Percentiles rank a stretch among this genome's conserved stretches.
Evolutionary conservation across 768 basidiomycete genomes (phyloP).

Genomic region (Tubosaeta sp.): DNA sequence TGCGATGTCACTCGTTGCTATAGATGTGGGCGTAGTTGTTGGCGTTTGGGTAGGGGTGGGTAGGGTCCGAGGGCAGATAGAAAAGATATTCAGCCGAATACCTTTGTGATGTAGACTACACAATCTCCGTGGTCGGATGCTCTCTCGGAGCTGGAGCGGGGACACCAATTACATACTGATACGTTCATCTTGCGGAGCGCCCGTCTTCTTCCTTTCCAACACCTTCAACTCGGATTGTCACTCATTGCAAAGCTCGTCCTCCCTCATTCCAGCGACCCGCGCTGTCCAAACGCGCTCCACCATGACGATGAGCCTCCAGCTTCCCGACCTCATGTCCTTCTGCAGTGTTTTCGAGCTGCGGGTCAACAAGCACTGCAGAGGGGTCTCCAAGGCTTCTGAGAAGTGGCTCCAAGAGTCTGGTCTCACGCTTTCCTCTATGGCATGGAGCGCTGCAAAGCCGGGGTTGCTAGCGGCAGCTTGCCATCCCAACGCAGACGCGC

Average conservation of each 20-base stretch:
- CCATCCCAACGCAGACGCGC: constrained; percentile 52
- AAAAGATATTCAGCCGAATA: constrained; percentile 15
- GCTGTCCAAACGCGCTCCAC: constrained; percentile 4
- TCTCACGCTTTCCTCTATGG: constrained; percentile 16
- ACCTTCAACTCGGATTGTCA: neutral
- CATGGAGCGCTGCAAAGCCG: constrained; percentile 32
- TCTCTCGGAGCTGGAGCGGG: constrained; percentile 18
- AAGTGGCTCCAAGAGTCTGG: constrained; percentile 24
- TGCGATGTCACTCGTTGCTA: constrained; percentile 57
- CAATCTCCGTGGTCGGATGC: neutral
- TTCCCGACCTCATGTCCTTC: constrained; percentile 25
- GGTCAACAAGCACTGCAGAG: constrained; percentile 26
- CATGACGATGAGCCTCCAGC: constrained; percentile 26
- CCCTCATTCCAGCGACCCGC: neutral
- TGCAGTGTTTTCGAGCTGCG: constrained; percentile 26
- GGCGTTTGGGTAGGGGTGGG: constrained; percentile 21
- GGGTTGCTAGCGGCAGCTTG: constrained; percentile 58
- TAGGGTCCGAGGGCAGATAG: constrained; percentile 21
- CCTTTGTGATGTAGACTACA: neutral
- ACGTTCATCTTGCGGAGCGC: neutral
- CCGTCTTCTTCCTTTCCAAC: constrained; percentile 6
- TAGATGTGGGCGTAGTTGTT: constrained; percentile 55
- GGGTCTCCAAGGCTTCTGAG: constrained; percentile 27
- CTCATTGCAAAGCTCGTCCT: neutral
- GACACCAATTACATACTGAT: constrained; percentile 17